A percentile compares a stretch with the other conserved stretches of the same genome.
phyloP scores from a whole-genome alignment of 2,329 filamentous ascomycete species.

The Nothophaeocryptopus gaeumannii region DNA sequence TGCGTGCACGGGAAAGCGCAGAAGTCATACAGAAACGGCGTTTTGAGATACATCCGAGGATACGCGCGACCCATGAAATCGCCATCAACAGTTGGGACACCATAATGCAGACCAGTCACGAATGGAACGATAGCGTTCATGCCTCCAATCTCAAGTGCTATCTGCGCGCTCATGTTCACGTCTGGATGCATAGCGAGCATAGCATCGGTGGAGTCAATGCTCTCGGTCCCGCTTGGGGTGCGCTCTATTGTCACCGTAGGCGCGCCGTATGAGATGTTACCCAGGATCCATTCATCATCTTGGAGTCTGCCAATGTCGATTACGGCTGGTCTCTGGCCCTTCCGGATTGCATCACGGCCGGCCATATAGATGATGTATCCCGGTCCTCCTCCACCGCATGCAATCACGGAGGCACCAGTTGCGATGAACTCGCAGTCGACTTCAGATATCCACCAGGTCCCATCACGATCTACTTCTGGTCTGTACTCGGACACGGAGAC shows the following conservation, averaged over 20 bases:
- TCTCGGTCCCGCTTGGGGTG: constrained; percentile 5
- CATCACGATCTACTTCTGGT: background rate
- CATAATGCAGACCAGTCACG: constrained; percentile 3
- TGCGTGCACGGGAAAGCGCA: constrained; percentile 7
- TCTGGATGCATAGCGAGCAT: constrained; percentile 3
- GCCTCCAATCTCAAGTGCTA: constrained; percentile 3
- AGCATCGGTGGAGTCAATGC: constrained; percentile 1
- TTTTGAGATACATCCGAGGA: constrained; percentile 5
- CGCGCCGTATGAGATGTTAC: constrained; percentile 6
- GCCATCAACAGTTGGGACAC: constrained; percentile 1
- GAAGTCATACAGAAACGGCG: constrained; percentile 4
- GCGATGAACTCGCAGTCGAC: constrained; percentile 5
- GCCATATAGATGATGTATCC: constrained; percentile 9
- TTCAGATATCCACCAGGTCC: constrained; percentile 6
- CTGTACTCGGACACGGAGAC: background rate
- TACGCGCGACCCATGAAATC: constrained; percentile 7
- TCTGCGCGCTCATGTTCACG: constrained; percentile 5
- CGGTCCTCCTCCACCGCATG: constrained; percentile 2
- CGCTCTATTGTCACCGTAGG: constrained; percentile 2
- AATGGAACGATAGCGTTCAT: constrained; percentile 4
- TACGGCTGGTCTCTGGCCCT: background rate
- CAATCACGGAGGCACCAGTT: constrained; percentile 1
- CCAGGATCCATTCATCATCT: constrained; percentile 4
- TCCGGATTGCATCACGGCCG: constrained; percentile 1
- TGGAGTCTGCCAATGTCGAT: background rate